Evolutionary conservation across 352 stramenopile genomes (phyloP).

Genomic region (Chloridella minuta): DNA sequence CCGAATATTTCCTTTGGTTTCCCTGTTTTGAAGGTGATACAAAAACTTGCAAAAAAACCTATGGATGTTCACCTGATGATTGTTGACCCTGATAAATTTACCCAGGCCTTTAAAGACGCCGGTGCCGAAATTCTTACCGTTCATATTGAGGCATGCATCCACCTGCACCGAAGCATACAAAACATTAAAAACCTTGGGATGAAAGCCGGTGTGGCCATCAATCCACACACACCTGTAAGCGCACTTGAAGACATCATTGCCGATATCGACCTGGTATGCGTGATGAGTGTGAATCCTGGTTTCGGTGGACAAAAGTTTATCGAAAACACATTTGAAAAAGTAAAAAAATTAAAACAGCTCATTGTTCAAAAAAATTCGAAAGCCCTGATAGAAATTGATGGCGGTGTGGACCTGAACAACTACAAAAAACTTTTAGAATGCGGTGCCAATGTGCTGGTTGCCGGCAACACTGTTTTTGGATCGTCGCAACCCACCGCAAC

Average conservation of each 20-base stretch:
- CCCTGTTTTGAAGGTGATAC: neutral
- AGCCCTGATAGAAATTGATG: neutral
- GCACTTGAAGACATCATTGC: neutral
- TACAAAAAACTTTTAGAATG: neutral
- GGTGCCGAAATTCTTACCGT: neutral
- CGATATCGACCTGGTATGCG: neutral
- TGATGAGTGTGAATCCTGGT: neutral
- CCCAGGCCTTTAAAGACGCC: neutral
- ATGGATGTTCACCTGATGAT: neutral
- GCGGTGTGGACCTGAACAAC: neutral
- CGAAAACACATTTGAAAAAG: neutral
- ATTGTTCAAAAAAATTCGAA: neutral
- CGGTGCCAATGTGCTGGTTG: neutral
- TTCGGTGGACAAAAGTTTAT: neutral
- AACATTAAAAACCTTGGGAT: neutral
- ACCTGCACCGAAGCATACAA: neutral
- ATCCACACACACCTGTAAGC: neutral
- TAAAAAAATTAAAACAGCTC: neutral
- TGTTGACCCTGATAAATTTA: neutral
- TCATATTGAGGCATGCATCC: neutral
- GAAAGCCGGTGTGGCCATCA: neutral
- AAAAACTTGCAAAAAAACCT: neutral
- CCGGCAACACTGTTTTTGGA: neutral
- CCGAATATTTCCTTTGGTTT: neutral
- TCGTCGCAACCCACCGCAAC: neutral